These are phyloP conservation scores for Botrytis fabae DNA, from an alignment of 2,329 filamentous ascomycete species.

Conservation along the genomic window DNA sequence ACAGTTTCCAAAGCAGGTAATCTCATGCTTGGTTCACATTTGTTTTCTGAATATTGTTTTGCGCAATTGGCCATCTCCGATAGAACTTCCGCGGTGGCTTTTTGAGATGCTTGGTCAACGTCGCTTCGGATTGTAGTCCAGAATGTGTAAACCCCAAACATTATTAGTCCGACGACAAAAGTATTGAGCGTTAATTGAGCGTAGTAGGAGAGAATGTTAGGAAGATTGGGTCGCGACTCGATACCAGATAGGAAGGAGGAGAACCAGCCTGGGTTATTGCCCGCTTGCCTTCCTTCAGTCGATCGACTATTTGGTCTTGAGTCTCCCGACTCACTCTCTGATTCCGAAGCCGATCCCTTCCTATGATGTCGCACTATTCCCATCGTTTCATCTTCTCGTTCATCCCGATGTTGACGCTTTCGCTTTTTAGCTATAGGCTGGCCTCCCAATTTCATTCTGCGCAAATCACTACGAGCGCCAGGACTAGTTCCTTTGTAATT, in stretches of 20 bases:
- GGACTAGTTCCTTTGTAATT: constrained; percentile 47
- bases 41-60: constrained; percentile 72
- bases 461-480: constrained; percentile 55
- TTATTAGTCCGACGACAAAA: constrained; percentile 48
- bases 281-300: constrained; percentile 39
- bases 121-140: constrained; percentile 39
- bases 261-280: constrained; percentile 41
- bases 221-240: constrained; percentile 64
- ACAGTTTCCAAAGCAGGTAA: constrained; percentile 70
- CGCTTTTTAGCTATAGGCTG: constrained; percentile 50
- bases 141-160: constrained; percentile 41
- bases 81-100: constrained; percentile 64
- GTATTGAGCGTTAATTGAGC: constrained; percentile 58
- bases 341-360: constrained; percentile 42
- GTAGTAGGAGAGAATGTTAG: constrained; percentile 65
- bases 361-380: constrained; percentile 41
- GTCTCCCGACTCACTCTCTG: constrained; percentile 44
- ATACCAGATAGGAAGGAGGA: constrained; percentile 60
- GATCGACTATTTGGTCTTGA: constrained; percentile 33
- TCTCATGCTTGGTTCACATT: constrained; percentile 65
- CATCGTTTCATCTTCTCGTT: constrained; percentile 29
- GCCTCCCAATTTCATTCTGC: constrained; percentile 46
- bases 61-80: constrained; percentile 80
- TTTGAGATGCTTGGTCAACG: constrained; percentile 54
- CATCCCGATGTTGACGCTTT: constrained; percentile 47